Base-by-base conservation (phyloP, 2,329 filamentous ascomycete genomes). In the Lasiodiplodia theobromae region DNA sequence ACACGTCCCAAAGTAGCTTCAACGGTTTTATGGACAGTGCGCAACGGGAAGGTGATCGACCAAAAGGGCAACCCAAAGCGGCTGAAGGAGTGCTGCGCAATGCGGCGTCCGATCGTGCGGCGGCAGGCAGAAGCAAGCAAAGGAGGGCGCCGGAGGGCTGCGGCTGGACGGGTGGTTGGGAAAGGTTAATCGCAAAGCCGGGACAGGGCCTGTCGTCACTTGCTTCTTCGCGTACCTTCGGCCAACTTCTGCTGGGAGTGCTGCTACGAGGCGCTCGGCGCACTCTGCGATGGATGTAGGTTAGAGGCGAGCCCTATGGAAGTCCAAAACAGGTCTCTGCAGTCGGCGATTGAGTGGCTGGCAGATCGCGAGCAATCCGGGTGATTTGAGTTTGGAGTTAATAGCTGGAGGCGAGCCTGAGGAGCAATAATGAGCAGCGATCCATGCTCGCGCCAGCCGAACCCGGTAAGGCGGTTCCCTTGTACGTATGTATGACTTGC, bases 401-500 rank as follows among this genome's bases (percentile, higher is more conserved):
- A 64, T 44, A 38, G 47, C 37, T 37, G 47, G 37, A 47, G 56
- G 56, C 12, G 38, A 60, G 56, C 56, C 56, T 60, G 56, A 60
- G 21, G 28, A 54, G 52, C 52, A 37, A 47, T 21, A 25, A 16
- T 38, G 56, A 60, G 37, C 44, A 40, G 40, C 57, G 60, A 64
- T 64, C 60, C 60, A 47, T 64, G 60, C 60, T 64, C 47, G 58
- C 40, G 58, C 58, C 40, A 62, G 60, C 60, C 60, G 60, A 52
- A 52, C 60, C 60, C 44, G 60, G 60, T 23, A 49, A 52, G 23
- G 60, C 60, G 60, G 60, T 37, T 37, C 44, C 47, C 47, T 47
- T 62, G n/a, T 62, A 40, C 23, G 57, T 40, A 62, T 62, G 57
- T 64, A 64, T 64, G 60, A 64, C 60, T 37, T 64, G 60, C 60